Evolutionary conservation across 176 grass and related monocot genomes (phyloP).

Genomic region (Juncus inflexus): DNA sequence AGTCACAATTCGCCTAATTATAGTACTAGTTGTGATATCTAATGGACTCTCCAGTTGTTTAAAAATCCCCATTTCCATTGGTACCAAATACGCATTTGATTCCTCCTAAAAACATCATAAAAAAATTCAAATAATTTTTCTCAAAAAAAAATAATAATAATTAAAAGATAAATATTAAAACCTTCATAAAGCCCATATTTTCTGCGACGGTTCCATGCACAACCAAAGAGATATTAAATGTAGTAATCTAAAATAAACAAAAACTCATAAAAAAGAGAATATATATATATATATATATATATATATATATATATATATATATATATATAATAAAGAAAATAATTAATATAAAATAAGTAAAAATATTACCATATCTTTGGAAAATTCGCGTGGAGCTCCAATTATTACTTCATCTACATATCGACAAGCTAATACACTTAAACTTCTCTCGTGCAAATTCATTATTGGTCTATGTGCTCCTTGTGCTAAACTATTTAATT

Average conservation of each 20-base stretch:
- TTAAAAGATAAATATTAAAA: slow-evolving; percentile 18
- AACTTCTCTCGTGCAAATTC: slow-evolving; percentile 92
- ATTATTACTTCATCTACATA: slow-evolving; percentile 99
- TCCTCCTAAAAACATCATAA: slow-evolving; percentile 48
- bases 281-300: not conserved
- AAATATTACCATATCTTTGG: slow-evolving; percentile 83
- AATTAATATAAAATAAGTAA: slow-evolving; percentile 11
- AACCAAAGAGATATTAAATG: slow-evolving; percentile 72
- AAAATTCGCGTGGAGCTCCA: slow-evolving; percentile 79
- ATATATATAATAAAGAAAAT: not conserved
- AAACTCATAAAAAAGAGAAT: not conserved
- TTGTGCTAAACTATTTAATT: slow-evolving; percentile 47
- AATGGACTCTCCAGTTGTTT: slow-evolving; percentile 63
- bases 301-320: not conserved
- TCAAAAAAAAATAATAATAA: not conserved
- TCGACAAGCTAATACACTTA: slow-evolving; percentile 89
- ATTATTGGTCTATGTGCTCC: slow-evolving; percentile 88
- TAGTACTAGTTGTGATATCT: slow-evolving; percentile 88
- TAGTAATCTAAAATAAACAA: slow-evolving; percentile 55
- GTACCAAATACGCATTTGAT: slow-evolving; percentile 70
- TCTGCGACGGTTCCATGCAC: slow-evolving; percentile 74
- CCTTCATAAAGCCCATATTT: slow-evolving; percentile 67
- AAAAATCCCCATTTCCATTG: slow-evolving; percentile 79
- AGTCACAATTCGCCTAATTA: slow-evolving; percentile 89
- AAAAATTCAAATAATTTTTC: not conserved